phyloP scores from a whole-genome alignment of 2,329 filamentous ascomycete genomes.

The Aspergillus sojae region DNA sequence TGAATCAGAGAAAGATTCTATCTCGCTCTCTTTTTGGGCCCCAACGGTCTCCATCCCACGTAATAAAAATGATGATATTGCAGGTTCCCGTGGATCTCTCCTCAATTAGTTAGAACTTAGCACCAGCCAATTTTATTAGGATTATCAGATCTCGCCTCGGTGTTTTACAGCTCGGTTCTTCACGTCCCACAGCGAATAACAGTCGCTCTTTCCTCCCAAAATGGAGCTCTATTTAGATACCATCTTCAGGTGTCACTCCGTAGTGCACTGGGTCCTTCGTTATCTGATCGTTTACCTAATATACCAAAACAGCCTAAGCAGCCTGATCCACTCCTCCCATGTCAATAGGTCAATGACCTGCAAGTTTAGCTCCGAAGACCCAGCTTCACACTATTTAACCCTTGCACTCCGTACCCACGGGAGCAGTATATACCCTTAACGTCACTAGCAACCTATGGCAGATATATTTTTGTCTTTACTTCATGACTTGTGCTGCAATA shows the following conservation, averaged over 20 bases:
- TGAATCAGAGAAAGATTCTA: neutral
- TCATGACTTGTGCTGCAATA: neutral
- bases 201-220: conserved; percentile 5
- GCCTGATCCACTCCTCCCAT: neutral
- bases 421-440: neutral
- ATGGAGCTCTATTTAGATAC: conserved; percentile 20
- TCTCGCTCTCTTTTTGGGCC: neutral
- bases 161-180: neutral
- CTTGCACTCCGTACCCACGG: neutral
- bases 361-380: neutral
- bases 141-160: conserved; percentile 14
- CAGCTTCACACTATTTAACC: neutral
- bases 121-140: neutral
- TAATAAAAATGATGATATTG: conserved; percentile 14
- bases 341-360: neutral
- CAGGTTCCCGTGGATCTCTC: conserved; percentile 7
- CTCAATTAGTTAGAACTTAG: conserved; percentile 9
- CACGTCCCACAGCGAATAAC: conserved; percentile 16
- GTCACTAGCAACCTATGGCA: neutral
- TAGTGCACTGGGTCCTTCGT: conserved; percentile 14
- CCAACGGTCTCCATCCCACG: conserved; percentile 11
- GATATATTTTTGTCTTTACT: neutral
- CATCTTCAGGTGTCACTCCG: conserved; percentile 8
- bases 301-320: neutral
- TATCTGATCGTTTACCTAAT: conserved; percentile 29